These are phyloP conservation scores for Galerina sulciceps DNA, from an alignment of 768 basidiomycete genomes.

Conservation along the genomic window DNA sequence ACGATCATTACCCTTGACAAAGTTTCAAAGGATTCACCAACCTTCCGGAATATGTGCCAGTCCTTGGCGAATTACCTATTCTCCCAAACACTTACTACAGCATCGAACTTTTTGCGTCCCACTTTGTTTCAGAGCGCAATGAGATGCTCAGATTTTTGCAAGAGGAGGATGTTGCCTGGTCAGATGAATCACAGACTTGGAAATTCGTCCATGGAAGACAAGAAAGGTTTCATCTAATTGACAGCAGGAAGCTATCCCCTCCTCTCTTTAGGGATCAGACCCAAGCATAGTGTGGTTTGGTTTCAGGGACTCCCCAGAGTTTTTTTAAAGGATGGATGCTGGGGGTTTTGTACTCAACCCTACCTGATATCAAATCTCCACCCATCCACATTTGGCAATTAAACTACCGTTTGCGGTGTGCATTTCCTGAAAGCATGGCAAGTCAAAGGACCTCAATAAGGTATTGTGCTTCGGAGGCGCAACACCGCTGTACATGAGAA, in stretches of 20 bases:
- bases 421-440: too few species aligned
- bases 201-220: constrained; percentile 54
- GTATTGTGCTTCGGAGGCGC: too few species aligned
- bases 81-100: constrained; percentile 56
- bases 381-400: too few species aligned
- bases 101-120: constrained; percentile 55
- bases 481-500: too few species aligned
- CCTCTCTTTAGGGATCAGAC: constrained; percentile 24
- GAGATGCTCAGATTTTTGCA: constrained; percentile 47
- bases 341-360: too few species aligned
- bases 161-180: constrained; percentile 51
- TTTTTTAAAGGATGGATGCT: too few species aligned
- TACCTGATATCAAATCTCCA: too few species aligned
- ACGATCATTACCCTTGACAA: not conserved
- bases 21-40: constrained; percentile 43
- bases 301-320: too few species aligned
- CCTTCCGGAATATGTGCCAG: constrained; percentile 46
- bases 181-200: constrained; percentile 40
- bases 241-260: constrained; percentile 16
- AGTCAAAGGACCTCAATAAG: too few species aligned
- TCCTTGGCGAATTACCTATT: constrained; percentile 50
- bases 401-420: too few species aligned
- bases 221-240: constrained; percentile 50
- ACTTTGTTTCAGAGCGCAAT: constrained; percentile 52
- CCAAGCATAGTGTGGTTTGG: not conserved